Base-by-base conservation (phyloP, 1,284 basidiomycete genomes). In the Moesziomyces sp. region DNA sequence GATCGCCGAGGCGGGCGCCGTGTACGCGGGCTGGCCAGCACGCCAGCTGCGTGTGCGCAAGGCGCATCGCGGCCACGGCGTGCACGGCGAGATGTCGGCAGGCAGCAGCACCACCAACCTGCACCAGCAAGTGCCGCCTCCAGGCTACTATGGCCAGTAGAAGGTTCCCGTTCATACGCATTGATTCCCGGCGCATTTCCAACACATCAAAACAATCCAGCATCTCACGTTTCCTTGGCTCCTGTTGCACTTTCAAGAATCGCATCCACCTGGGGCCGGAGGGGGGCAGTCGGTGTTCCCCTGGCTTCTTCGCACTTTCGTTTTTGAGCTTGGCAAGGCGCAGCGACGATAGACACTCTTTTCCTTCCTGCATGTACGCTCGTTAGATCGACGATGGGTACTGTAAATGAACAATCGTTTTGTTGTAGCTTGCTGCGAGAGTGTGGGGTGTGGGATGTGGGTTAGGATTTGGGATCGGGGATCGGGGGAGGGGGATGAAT, bases 11-110 rank as follows among this genome's bases (percentile, higher is more conserved):
- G 75, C 77, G 5, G 79, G 81, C 50, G 80, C 79, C 8, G 81
- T 83, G 5, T 84, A 84, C 52, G 81, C 80, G 1, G 82, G 82
- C 38, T 84, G 82, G 82, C 81, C 81, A 1, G 82, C 81, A 13
- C 61, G 82, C 16, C 76, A 79, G 50, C 50, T 83, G 61, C 71
- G 80, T 19, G 58, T 77, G 46, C 71, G 76, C 13, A 63, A 68
- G 14, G 61, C 73, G 46, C 52, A 74, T 42, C 66, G 72, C 3
- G 58, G 35, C n/a, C 35, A 23, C 8, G 64, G 70, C 18, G 44
- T 60, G 8, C 58, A 55, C 21, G 72, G 66, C 30, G 72, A 66
- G 45, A 53, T 58, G 52, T 74, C 72, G 58, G 66, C 58, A 24
- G 67, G 67, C 19, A 74, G 63, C 59, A 74, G 72, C 54, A 53